A percentile compares a stretch with the other conserved stretches of the same genome.
Conservation (phyloP, 1,284 basidiomycete genomes). For the Ceratobasidium theobromae region DNA sequence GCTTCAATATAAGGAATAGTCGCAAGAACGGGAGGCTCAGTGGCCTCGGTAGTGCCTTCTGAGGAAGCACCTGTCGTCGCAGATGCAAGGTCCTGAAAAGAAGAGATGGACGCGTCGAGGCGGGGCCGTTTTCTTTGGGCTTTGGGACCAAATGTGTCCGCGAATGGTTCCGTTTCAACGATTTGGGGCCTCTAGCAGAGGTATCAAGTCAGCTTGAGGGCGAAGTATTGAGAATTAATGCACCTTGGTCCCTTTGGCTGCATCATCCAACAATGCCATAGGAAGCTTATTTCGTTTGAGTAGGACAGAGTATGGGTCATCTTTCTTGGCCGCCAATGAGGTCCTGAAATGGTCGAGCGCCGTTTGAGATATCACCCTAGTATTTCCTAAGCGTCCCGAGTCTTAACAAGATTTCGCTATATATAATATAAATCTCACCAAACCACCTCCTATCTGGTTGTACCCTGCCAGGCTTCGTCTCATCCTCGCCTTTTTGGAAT, state of each 20-base stretch:
- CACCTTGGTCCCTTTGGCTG: conserved; percentile 76
- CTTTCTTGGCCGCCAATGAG: conserved; percentile 75
- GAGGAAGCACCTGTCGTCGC: conserved; percentile 36
- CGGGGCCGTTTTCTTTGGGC: conserved; percentile 87
- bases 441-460: conserved; percentile 96
- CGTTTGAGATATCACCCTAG: conserved; percentile 94
- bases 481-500: conserved; percentile 89
- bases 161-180: conserved; percentile 90
- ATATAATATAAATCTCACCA: conserved; percentile 52
- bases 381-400: conserved; percentile 74
- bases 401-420: neutral
- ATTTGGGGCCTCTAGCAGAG: conserved; percentile 77
- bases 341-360: conserved; percentile 93
- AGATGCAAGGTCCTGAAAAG: conserved; percentile 79
- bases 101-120: conserved; percentile 66
- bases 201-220: neutral
- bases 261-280: conserved; percentile 89
- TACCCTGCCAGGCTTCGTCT: conserved; percentile 83
- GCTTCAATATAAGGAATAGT: conserved; percentile 34
- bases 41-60: conserved; percentile 46
- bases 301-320: conserved; percentile 93
- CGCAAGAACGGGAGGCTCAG: conserved; percentile 36
- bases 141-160: conserved; percentile 91
- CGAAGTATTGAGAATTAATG: conserved; percentile 34
- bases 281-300: conserved; percentile 90